phyloP scores from a whole-genome alignment of 257 asterid genomes.

The Anisodus tanguticus region DNA sequence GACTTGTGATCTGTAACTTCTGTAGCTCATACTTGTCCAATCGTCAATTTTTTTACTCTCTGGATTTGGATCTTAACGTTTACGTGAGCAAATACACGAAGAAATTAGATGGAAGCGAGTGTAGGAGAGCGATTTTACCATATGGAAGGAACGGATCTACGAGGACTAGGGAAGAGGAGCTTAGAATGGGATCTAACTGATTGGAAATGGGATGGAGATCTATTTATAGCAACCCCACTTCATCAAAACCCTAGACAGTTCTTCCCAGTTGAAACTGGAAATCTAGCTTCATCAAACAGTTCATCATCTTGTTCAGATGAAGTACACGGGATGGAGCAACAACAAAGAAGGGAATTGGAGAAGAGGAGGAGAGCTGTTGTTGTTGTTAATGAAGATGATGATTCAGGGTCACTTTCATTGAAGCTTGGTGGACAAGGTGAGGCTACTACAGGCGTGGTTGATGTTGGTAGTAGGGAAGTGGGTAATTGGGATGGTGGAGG shows the following conservation, averaged over 20 bases:
- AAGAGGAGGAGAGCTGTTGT: slow-evolving; percentile 56
- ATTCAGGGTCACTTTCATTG: slow-evolving; percentile 47
- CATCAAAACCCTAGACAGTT: slow-evolving; percentile 44
- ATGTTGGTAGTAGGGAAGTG: too few relatives aligned
- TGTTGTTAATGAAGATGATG: slow-evolving; percentile 42
- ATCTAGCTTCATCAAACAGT: slow-evolving; percentile 48
- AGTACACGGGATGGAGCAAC: slow-evolving; percentile 27
- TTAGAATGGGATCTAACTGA: slow-evolving; percentile 74
- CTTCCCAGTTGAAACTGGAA: slow-evolving; percentile 53
- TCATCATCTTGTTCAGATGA: slow-evolving; percentile 68
- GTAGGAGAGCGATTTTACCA: slow-evolving; percentile 48
- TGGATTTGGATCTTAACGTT: slow-evolving; percentile 8
- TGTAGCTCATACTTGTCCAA: slow-evolving; percentile 15
- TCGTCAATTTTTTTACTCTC: not conserved
- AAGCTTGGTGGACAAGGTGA: slow-evolving; percentile 51
- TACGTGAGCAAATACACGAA: too few relatives aligned
- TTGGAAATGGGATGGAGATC: slow-evolving; percentile 89
- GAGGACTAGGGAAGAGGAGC: slow-evolving; percentile 44
- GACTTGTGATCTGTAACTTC: slow-evolving; percentile 38
- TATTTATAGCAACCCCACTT: slow-evolving; percentile 65
- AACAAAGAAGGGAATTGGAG: slow-evolving; percentile 41
- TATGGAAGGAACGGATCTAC: slow-evolving; percentile 48
- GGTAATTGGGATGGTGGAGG: too few relatives aligned
- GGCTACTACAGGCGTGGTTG: too few relatives aligned
- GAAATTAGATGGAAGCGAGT: slow-evolving; percentile 50